Percentiles rank a stretch among this genome's conserved stretches.
phyloP scores from a whole-genome alignment of 1,139 yeast species.

The Scheffersomyces segobiensis region DNA sequence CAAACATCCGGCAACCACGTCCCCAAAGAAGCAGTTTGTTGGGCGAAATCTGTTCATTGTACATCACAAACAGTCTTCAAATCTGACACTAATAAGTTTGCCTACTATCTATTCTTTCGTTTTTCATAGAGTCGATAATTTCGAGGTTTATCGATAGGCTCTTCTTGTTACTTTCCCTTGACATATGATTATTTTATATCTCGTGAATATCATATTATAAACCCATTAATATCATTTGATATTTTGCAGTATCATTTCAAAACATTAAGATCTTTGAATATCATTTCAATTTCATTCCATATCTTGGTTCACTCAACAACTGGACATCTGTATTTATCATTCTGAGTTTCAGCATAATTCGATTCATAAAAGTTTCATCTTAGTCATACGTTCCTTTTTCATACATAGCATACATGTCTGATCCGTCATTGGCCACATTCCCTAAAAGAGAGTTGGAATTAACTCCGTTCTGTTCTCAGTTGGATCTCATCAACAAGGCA shows the following conservation, averaged over 20 bases:
- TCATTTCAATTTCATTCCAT: too few relatives aligned
- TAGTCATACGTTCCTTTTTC: not conserved
- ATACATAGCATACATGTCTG: not conserved
- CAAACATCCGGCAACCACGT: not conserved
- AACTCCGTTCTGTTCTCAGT: conserved; percentile 31
- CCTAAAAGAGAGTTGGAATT: conserved; percentile 30
- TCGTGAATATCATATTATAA: too few relatives aligned
- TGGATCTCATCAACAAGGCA: conserved; percentile 25
- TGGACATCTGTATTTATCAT: not conserved
- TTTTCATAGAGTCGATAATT: not conserved
- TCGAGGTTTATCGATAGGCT: too few relatives aligned
- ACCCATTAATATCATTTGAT: too few relatives aligned
- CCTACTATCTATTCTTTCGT: not conserved
- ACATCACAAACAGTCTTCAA: not conserved
- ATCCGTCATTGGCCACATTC: conserved; percentile 8
- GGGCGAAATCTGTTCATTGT: not conserved
- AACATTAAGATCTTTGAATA: too few relatives aligned
- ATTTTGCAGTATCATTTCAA: too few relatives aligned
- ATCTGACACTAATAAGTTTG: not conserved
- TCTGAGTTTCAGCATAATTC: not conserved
- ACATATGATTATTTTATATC: too few relatives aligned
- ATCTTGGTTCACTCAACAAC: not conserved
- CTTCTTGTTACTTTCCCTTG: too few relatives aligned
- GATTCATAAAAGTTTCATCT: too few relatives aligned
- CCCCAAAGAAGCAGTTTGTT: not conserved